Conservation (phyloP, 176 grass and related monocot genomes). For the Tuctoria greenei region DNA sequence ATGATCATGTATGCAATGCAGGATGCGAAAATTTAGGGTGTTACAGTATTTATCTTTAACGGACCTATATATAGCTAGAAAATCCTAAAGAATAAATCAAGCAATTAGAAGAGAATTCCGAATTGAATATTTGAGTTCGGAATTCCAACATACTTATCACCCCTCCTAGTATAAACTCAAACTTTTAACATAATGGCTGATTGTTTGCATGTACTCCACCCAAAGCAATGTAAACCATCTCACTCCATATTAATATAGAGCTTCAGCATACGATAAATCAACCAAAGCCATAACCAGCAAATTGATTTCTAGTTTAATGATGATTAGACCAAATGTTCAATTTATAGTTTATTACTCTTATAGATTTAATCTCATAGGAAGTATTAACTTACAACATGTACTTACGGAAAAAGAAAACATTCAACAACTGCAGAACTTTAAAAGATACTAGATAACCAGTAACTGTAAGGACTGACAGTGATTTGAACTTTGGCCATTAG, state of each 20-base stretch:
- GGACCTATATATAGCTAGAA: no score
- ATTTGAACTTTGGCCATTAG: constrained; percentile 21
- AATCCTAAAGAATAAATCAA: no score
- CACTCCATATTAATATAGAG: neutral
- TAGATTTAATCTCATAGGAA: neutral
- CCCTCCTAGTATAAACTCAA: no score
- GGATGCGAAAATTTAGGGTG: no score
- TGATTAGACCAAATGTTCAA: no score
- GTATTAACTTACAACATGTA: constrained; percentile 6
- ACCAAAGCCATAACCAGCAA: constrained; percentile 1
- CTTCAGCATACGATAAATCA: neutral
- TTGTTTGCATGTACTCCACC: neutral
- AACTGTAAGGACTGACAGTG: constrained; percentile 37
- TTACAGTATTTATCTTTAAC: no score
- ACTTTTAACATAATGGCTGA: no score
- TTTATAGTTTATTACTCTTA: neutral
- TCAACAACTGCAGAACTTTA: neutral
- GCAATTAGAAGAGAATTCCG: no score
- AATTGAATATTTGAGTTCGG: no score
- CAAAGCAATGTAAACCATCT: neutral
- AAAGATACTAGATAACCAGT: constrained; percentile 8
- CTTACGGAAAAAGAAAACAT: neutral
- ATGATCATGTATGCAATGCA: no score
- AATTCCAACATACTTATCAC: no score
- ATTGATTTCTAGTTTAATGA: neutral